phyloP scores from a whole-genome alignment of 805 yeast species.

The Clavispora fructus region DNA sequence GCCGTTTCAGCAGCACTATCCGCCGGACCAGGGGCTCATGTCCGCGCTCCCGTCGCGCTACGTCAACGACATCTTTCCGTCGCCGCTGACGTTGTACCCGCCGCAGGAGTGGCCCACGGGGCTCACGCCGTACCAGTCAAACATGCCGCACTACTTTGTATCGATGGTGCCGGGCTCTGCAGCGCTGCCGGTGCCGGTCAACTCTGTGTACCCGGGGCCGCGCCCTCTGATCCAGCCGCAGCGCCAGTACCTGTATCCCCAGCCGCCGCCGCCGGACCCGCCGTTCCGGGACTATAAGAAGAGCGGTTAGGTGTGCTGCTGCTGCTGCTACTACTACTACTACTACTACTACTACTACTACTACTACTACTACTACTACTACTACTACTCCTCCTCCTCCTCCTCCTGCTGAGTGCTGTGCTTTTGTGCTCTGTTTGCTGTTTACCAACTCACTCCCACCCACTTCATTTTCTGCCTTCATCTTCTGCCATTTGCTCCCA shows the following conservation, averaged over 20 bases:
- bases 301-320: background rate
- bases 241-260: constrained; percentile 4
- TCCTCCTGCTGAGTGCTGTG: no score
- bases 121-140: constrained; percentile 32
- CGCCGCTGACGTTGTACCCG: constrained; percentile 73
- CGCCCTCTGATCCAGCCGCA: constrained; percentile 7
- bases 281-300: background rate
- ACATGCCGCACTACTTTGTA: constrained; percentile 33
- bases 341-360: no score
- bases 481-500: no score
- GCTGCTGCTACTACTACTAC: no score
- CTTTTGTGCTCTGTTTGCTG: no score
- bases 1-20: constrained; percentile 13
- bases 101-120: constrained; percentile 44
- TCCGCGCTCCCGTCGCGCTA: constrained; percentile 69
- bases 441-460: no score
- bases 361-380: no score
- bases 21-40: constrained; percentile 64
- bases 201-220: constrained; percentile 8
- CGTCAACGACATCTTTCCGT: constrained; percentile 68
- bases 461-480: no score
- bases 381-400: no score
- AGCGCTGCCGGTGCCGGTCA: constrained; percentile 14
- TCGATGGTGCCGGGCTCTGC: constrained; percentile 26
- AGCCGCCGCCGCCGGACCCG: constrained; percentile 7